Evolutionary conservation across 192 early-diverging fungal genomes (phyloP).

Genomic region (Umbelopsis isabellina): DNA sequence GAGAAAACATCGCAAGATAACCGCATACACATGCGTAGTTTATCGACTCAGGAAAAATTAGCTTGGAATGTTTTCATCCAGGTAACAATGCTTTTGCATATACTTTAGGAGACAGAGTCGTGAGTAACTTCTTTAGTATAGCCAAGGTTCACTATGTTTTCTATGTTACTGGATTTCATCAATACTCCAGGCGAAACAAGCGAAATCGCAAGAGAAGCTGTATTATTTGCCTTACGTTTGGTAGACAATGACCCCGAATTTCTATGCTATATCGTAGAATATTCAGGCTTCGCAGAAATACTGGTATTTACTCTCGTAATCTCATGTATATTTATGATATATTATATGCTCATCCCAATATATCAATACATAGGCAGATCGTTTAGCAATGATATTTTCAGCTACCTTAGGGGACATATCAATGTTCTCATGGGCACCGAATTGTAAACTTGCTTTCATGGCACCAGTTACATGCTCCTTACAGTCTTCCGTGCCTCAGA

Average conservation of each 20-base stretch:
- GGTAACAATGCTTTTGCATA: background rate
- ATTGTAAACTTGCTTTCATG: constrained; percentile 5
- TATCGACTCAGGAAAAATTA: constrained; percentile 37
- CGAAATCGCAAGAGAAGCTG: constrained; percentile 42
- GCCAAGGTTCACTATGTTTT: constrained; percentile 47
- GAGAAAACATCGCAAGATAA: constrained; percentile 32
- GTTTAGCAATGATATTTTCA: constrained; percentile 36
- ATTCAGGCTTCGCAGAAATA: constrained; percentile 42
- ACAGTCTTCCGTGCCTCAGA: background rate
- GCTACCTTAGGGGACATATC: constrained; percentile 31
- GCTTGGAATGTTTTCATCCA: constrained; percentile 35
- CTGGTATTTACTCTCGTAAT: constrained; percentile 27
- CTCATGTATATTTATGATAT: background rate
- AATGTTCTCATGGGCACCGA: constrained; percentile 30
- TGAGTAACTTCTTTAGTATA: background rate
- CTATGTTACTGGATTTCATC: constrained; percentile 40
- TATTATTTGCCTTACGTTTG: constrained; percentile 41
- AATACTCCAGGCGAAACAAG: constrained; percentile 47
- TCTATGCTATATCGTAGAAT: constrained; percentile 43
- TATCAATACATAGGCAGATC: constrained; percentile 29
- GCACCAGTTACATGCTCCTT: background rate
- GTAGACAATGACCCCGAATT: constrained; percentile 42
- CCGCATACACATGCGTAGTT: constrained; percentile 27
- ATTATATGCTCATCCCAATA: background rate
- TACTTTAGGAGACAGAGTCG: background rate